Base-by-base conservation (phyloP, 2,329 filamentous ascomycete species). In the Botrytis fragariae region DNA sequence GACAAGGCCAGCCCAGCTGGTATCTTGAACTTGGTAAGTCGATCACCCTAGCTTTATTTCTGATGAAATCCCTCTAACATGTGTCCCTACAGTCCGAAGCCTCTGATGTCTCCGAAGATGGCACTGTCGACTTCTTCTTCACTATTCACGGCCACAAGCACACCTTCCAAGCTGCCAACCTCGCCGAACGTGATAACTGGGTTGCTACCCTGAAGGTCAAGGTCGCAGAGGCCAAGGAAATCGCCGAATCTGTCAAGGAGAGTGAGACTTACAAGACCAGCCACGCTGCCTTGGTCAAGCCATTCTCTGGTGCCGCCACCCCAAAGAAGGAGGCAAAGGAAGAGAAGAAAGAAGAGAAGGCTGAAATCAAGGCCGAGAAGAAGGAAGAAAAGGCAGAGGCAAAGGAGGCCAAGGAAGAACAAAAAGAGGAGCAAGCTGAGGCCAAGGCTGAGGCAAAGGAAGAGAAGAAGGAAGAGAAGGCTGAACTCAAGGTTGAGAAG, bases 121-220 rank as follows among this genome's bases (percentile, higher is more conserved):
- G 94, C 75, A 81, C 88, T 77, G 88, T 89, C 84, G 95, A 96
- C 85, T 97, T 99, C 87, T 86, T 90, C 81, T 92, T 98, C 87
- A 93, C 91, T 82, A 85, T 93, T 81, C 91, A 92, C 84, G 92
- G 92, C 79, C 92, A 97, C 85, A 97, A 97, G 90, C 94, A 98
- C 88, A 89, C 89, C 75, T 97, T 99, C 88, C 95, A 98, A 89
- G 93, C 95, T 73, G 81, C 86, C 79, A 91, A 81, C 80, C 80
- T 88, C 67, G 86, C 89, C 74, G 94, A 98, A 85, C 94, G 95
- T 82, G 94, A 97, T 84, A 93, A 92, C 88, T 98, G 96, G 96
- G 89, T 97, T 80, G 85, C 90, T 76, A 92, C 95, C 81, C 83
- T 97, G 79, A 94, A 96, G 89, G 85, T 88, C 80, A 93, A 95